These are phyloP conservation scores for Glonium stellatum DNA, from an alignment of 495 filamentous ascomycete species.

Conservation along the genomic window DNA sequence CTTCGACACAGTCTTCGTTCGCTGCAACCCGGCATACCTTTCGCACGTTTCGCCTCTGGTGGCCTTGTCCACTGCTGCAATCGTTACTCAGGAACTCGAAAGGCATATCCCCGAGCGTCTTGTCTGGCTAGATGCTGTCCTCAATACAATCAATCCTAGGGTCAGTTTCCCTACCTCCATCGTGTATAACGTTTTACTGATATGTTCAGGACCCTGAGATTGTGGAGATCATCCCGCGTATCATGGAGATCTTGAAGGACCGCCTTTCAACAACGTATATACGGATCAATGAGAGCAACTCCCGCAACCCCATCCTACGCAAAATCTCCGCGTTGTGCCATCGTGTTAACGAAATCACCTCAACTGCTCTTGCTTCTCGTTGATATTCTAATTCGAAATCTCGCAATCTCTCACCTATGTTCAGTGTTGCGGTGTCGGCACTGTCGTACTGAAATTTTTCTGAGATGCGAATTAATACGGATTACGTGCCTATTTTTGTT, in stretches of 20 bases:
- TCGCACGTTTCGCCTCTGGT: constrained; percentile 67
- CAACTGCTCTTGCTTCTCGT: constrained; percentile 4
- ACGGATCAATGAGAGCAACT: constrained; percentile 53
- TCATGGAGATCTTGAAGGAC: constrained; percentile 66
- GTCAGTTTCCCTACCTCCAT: constrained; percentile 2
- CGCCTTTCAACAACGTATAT: constrained; percentile 67
- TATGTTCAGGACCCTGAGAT: constrained; percentile 63
- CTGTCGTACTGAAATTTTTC: too few relatives aligned
- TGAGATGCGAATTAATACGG: too few relatives aligned
- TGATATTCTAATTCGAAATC: neutral
- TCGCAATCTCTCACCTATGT: too few relatives aligned
- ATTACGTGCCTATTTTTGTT: too few relatives aligned
- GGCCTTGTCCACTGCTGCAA: constrained; percentile 73
- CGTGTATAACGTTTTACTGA: constrained; percentile 9
- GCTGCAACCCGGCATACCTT: constrained; percentile 65
- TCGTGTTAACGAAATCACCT: constrained; percentile 47
- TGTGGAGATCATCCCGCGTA: constrained; percentile 60
- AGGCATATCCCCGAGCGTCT: constrained; percentile 61
- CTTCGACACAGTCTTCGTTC: constrained; percentile 74
- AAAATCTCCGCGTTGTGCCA: constrained; percentile 52
- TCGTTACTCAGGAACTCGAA: constrained; percentile 64
- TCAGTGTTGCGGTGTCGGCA: too few relatives aligned
- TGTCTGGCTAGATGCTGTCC: constrained; percentile 67
- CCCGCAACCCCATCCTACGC: constrained; percentile 57
- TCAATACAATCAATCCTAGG: constrained; percentile 45